Conservation (phyloP, 2,329 filamentous ascomycete genomes). For the Chrysosporium keratinophilum region DNA sequence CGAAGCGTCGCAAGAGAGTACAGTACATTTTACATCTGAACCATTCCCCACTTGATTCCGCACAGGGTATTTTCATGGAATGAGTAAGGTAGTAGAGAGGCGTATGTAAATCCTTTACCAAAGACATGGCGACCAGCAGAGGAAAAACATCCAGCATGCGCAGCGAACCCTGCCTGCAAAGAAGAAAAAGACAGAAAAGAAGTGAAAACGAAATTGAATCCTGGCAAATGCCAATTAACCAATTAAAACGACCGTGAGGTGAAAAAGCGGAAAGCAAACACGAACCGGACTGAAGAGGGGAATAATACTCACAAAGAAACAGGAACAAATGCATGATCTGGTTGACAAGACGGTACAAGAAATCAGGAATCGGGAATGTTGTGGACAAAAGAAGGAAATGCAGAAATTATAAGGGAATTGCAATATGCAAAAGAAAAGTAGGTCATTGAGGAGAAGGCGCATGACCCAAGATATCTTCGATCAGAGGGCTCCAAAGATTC, state of each 20-base stretch:
- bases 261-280: conserved; percentile 6
- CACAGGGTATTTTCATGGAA: background rate
- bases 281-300: conserved; percentile 9
- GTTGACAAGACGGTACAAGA: conserved; percentile 1
- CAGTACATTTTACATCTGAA: conserved; percentile 1
- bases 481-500: background rate
- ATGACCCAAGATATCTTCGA: background rate
- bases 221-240: background rate
- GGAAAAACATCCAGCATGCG: background rate
- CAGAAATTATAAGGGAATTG: conserved; percentile 3
- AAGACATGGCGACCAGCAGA: background rate
- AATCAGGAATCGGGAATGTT: conserved; percentile 1
- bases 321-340: background rate
- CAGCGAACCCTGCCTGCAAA: background rate
- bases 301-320: conserved; percentile 11
- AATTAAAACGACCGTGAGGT: conserved; percentile 9
- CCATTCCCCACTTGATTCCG: background rate
- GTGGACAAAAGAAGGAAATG: conserved; percentile 1
- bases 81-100: background rate
- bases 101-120: background rate
- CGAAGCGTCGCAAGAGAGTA: background rate
- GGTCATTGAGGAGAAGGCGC: background rate
- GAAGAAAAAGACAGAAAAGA: conserved; percentile 6
- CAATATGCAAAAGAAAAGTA: conserved; percentile 4
- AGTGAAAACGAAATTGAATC: conserved; percentile 10